Evolutionary conservation across 805 yeast species (phyloP).

Genomic region (Lachancea sp.): DNA sequence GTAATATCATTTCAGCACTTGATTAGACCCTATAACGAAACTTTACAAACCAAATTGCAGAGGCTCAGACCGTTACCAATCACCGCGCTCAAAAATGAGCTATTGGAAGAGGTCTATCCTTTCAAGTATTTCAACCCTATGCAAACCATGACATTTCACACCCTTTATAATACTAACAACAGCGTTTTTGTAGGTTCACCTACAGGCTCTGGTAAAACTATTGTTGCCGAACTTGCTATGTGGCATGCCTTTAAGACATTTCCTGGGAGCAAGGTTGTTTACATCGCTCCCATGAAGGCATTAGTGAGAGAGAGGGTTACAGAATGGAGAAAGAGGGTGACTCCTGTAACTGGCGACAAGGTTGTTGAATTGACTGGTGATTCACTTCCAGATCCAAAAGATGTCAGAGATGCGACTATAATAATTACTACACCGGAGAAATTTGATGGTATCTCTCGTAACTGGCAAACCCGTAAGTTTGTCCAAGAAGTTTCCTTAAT

Average conservation of each 20-base stretch:
- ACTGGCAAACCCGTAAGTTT: conserved; percentile 76
- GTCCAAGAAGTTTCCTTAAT: conserved; percentile 77
- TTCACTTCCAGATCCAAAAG: conserved; percentile 80
- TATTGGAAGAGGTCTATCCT: conserved; percentile 62
- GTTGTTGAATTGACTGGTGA: conserved; percentile 93
- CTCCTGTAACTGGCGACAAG: conserved; percentile 85
- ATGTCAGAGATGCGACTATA: conserved; percentile 74
- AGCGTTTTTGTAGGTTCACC: conserved; percentile 95
- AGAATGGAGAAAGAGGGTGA: conserved; percentile 69
- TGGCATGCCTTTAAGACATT: conserved; percentile 89
- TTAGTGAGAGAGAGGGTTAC: conserved; percentile 95
- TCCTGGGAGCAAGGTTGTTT: conserved; percentile 81
- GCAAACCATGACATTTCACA: conserved; percentile 96
- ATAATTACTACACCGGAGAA: conserved; percentile 94
- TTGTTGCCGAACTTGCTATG: conserved; percentile 93
- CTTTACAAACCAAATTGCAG: conserved; percentile 73
- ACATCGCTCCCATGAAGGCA: conserved; percentile 91
- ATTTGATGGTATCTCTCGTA: conserved; percentile 96
- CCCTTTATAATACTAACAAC: conserved; percentile 70
- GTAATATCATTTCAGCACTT: conserved; percentile 85
- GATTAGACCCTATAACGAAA: conserved; percentile 81
- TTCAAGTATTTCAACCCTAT: conserved; percentile 93
- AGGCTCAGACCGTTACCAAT: conserved; percentile 82
- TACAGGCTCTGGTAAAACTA: conserved; percentile 97
- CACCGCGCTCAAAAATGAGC: conserved; percentile 64